Evolutionary conservation across 768 basidiomycete genomes (phyloP).

Genomic region (Leccinum sublutescens): DNA sequence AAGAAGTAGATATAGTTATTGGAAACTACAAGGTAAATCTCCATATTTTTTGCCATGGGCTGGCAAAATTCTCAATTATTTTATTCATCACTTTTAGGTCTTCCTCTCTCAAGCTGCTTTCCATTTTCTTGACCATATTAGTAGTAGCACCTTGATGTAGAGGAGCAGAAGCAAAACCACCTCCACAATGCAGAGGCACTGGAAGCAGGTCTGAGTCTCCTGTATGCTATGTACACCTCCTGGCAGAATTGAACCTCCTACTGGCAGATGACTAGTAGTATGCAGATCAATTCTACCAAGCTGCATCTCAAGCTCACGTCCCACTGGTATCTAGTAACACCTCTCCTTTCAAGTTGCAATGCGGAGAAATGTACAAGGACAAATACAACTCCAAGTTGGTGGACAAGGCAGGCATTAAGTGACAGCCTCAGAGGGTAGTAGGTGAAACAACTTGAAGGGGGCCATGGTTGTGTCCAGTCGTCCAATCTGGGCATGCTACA

Average conservation of each 20-base stretch:
- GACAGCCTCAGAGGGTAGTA: too few species aligned
- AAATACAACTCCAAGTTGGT: conserved; percentile 37
- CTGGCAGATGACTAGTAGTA: conserved; percentile 36
- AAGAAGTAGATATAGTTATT: conserved; percentile 72
- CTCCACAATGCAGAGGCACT: conserved; percentile 66
- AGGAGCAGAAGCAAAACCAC: conserved; percentile 81
- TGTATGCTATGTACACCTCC: conserved; percentile 73
- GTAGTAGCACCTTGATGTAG: conserved; percentile 74
- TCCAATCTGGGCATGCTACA: too few species aligned
- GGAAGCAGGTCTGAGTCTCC: conserved; percentile 67
- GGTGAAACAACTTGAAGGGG: too few species aligned
- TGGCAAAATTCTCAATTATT: conserved; percentile 4
- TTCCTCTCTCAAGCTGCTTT: conserved; percentile 47
- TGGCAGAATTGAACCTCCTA: conserved; percentile 38
- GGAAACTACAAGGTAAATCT: conserved; percentile 75
- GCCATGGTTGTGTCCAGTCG: too few species aligned
- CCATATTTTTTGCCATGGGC: not conserved
- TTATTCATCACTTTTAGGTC: conserved; percentile 41
- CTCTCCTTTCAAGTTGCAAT: conserved; percentile 64
- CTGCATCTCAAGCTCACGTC: conserved; percentile 62
- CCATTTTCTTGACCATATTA: conserved; percentile 82
- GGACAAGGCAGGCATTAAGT: too few species aligned
- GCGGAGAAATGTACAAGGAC: conserved; percentile 72
- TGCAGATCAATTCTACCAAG: conserved; percentile 49
- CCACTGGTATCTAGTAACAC: conserved; percentile 41